phyloP scores from a whole-genome alignment of 352 stramenopile genomes.

The Pythium coloratum region DNA sequence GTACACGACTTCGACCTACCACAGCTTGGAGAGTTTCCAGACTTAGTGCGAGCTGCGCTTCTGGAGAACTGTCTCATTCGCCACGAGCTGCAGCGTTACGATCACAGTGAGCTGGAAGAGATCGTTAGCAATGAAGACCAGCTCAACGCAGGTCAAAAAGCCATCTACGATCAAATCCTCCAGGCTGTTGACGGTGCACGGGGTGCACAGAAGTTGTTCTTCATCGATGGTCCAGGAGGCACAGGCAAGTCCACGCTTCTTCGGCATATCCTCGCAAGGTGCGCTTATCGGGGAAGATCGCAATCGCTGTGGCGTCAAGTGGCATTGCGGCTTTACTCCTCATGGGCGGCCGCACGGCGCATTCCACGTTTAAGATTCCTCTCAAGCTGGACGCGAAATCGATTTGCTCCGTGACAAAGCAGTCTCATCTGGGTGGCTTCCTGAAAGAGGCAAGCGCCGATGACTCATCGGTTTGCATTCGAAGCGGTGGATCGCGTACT shows the following conservation, averaged over 20 bases:
- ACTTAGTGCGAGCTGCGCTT: not conserved
- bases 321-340: conserved; percentile 36
- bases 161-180: conserved; percentile 24
- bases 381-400: not conserved
- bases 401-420: not conserved
- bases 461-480: conserved; percentile 2
- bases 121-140: conserved; percentile 4
- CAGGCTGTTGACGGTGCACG: not conserved
- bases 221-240: conserved; percentile 30
- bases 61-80: conserved; percentile 10
- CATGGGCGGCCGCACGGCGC: conserved; percentile 28
- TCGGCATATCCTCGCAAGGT: conserved; percentile 28
- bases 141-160: conserved; percentile 13
- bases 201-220: conserved; percentile 24
- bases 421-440: not conserved
- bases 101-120: not conserved
- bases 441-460: not conserved
- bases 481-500: not conserved
- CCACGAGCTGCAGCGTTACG: not conserved
- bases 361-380: conserved; percentile 31
- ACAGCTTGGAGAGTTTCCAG: conserved; percentile 15
- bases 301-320: conserved; percentile 30
- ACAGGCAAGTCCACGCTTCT: conserved; percentile 31
- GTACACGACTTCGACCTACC: conserved; percentile 11
- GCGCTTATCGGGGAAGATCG: conserved; percentile 23